Percentiles rank a stretch among this genome's conserved stretches.
phyloP scores from a whole-genome alignment of 2,329 filamentous ascomycete genomes.

The Trichoderma sp. region DNA sequence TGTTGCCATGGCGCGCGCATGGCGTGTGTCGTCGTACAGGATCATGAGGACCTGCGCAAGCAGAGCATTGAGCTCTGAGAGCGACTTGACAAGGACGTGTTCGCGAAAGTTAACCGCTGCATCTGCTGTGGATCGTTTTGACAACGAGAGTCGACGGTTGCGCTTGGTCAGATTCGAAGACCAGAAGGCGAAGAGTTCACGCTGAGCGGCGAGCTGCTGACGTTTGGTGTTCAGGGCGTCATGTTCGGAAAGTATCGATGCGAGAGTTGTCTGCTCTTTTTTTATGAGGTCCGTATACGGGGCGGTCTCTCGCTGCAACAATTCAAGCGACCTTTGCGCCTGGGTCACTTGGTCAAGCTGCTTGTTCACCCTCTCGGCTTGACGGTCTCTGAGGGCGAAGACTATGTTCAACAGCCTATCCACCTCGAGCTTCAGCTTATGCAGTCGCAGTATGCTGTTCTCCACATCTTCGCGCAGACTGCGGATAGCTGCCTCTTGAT shows the following conservation, averaged over 20 bases:
- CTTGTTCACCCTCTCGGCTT: background rate
- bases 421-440: conserved; percentile 6
- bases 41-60: conserved; percentile 29
- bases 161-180: conserved; percentile 28
- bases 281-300: background rate
- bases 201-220: conserved; percentile 21
- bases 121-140: conserved; percentile 8
- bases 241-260: background rate
- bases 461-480: conserved; percentile 22
- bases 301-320: conserved; percentile 20
- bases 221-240: background rate
- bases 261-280: conserved; percentile 18
- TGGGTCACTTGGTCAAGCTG: background rate
- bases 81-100: conserved; percentile 29
- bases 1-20: conserved; percentile 27
- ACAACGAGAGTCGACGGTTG: conserved; percentile 24
- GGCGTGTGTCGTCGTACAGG: conserved; percentile 31
- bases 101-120: conserved; percentile 30
- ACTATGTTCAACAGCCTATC: background rate
- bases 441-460: background rate
- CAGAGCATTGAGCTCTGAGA: conserved; percentile 31
- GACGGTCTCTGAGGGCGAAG: background rate
- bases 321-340: conserved; percentile 17
- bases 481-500: conserved; percentile 11
- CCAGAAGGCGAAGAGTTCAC: conserved; percentile 34